Base-by-base conservation (phyloP, 768 basidiomycete genomes). In the Mycena filopes region DNA sequence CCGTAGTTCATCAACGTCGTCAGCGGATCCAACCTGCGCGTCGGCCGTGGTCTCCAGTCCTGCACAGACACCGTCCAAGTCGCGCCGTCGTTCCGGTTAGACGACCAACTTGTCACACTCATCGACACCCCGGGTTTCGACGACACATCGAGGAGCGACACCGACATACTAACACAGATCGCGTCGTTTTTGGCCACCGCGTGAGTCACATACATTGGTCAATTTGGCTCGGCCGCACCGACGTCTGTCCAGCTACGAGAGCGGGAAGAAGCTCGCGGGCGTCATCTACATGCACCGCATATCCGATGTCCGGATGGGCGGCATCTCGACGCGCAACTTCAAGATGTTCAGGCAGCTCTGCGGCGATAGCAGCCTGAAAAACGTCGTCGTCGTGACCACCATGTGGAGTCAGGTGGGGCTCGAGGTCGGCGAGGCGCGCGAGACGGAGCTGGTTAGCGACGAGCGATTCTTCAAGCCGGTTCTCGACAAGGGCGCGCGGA, bases 71-170 rank as follows among this genome's bases (percentile, higher is more conserved):
- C 75, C 12, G 82, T 89, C 1, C 78, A 82, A 56, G 73, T 79
- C 4, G 77, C 83, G 0, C 65, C 77, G 11, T 74, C 82, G 0
- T 85, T 87, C 68, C 66, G 74, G 26, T 70, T 86, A 13, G 80
- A 83, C 42, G 83, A 80, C 3, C 74, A 73, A 12, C 70, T 58
- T 18, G 77, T 88, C 38, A 81, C 75, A 0, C 71, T 89, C 20
- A 81, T 89, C 48, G 88, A 89, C 66, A 89, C 87, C 0, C 87
- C 87, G 0, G 87, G 87, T 7, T 88, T 88, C 60, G 87, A 87
- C 65, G 86, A 88, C 68, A 83, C 85, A 4, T 77, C 73, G 4
- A 78, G 76, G 50, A 83, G 79, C 48, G 86, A 87, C 55, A 78
- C 81, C 0, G 83, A 83, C 18, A 74, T 87, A 16, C 73, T 87